These are phyloP conservation scores for Euphorbia lathyris DNA, from an alignment of 345 rosid species.

Conservation along the genomic window DNA sequence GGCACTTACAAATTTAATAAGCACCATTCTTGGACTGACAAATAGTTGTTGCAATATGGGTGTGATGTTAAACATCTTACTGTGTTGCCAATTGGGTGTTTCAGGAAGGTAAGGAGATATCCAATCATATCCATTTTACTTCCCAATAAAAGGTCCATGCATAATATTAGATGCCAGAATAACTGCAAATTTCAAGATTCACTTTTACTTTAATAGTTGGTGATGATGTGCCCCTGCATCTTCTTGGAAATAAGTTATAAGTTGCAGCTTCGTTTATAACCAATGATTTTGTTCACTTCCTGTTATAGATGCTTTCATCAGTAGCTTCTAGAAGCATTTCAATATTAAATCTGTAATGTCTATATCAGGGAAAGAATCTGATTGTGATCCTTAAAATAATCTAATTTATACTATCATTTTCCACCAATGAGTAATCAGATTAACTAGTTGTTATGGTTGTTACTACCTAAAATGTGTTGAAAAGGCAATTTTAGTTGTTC, in stretches of 20 bases:
- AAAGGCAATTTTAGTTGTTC: slow-evolving; percentile 2
- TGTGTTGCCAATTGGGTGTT: neutral
- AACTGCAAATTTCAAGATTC: neutral
- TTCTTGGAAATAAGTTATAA: neutral
- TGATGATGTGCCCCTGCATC: neutral
- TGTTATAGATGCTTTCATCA: neutral
- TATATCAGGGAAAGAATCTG: neutral
- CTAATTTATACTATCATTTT: neutral
- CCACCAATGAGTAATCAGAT: neutral
- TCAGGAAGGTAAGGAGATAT: neutral
- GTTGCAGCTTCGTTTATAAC: neutral
- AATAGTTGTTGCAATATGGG: neutral
- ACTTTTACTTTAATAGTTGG: neutral
- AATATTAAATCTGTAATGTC: neutral
- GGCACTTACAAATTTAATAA: neutral
- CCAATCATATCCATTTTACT: slow-evolving; percentile 4
- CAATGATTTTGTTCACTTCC: neutral
- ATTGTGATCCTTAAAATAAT: neutral
- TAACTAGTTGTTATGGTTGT: neutral
- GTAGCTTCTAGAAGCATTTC: neutral
- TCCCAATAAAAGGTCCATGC: slow-evolving; percentile 1
- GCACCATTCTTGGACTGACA: neutral
- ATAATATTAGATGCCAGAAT: neutral
- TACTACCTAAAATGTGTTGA: neutral
- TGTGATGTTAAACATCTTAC: neutral